Percentiles rank a stretch among this genome's conserved stretches.
phyloP scores from a whole-genome alignment of 2,329 filamentous ascomycete genomes.

The Diaporthe aspalathi region DNA sequence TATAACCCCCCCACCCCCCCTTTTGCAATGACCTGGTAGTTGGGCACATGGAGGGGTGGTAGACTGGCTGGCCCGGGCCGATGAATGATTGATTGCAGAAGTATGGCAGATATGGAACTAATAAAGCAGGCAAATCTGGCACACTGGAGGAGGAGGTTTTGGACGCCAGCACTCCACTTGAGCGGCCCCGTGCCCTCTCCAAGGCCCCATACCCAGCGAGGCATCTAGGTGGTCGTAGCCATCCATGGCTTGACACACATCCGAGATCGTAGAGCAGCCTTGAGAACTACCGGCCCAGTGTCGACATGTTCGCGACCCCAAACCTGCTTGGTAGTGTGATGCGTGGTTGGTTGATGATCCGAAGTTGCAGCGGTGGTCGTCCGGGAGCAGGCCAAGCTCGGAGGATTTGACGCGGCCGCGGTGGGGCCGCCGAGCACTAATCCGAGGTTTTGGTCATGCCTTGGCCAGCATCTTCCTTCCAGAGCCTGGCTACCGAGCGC shows the following conservation, averaged over 20 bases:
- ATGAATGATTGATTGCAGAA: no score
- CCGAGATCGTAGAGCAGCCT: no score
- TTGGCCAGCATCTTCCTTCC: conserved; percentile 19
- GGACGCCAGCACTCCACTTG: background rate
- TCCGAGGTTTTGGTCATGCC: conserved; percentile 29
- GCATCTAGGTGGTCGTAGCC: no score
- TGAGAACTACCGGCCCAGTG: no score
- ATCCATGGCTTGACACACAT: no score
- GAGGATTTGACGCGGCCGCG: conserved; percentile 22
- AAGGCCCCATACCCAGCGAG: no score
- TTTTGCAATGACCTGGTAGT: background rate
- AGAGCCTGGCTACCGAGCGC: background rate
- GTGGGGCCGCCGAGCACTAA: conserved; percentile 27
- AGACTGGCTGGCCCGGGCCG: background rate
- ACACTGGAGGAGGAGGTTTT: background rate
- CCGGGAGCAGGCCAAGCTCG: background rate
- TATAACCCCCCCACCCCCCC: no score
- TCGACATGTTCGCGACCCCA: background rate
- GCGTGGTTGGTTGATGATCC: conserved; percentile 14
- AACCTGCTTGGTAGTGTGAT: background rate
- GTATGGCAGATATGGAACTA: background rate
- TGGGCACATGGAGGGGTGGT: background rate
- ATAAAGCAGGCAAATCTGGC: background rate
- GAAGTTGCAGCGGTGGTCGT: background rate
- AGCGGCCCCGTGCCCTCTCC: no score